Evolutionary conservation across 345 rosid species (phyloP), one percentile per base, ranked within the genome.

Genomic region (Boechera retrofracta): DNA sequence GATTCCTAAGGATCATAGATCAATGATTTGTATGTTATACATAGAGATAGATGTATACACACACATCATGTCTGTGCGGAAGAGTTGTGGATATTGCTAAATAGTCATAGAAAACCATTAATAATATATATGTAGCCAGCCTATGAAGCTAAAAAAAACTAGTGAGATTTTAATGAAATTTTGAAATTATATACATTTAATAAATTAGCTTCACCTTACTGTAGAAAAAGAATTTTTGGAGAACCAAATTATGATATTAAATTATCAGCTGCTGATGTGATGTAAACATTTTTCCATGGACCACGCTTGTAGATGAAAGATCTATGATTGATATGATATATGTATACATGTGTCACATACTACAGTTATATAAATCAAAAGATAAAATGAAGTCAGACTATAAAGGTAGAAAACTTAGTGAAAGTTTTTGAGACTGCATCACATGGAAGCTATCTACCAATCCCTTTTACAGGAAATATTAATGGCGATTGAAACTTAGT

Each of bases 281-380:
- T 73, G 75, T 79, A 68, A 79, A 73, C 66, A 73, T 67, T 61
- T 78, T 78, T 71, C 65, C 72, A 66, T 67, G 82, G 77, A 73
- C 82, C 82, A 78, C 74, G 65, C 45, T 45, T 74, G 61, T 73
- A 74, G 47, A 73, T 61, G 62, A 72, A 78, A 72, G 77, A 66
- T 72, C 81, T 78, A 78, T 72, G 77, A 72, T 52, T 78, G 81
- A 78, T 72, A 78, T 59, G 73, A 73, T 68, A 64, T 29, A 62
- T 29, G 35, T 29, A 67, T 33, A 53, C 68, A 73, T 73, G 24
- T 59, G 80, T 70, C 80, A 68, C 33, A 73, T 51, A 67, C 59
- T 67, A 72, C 66, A 67, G 57, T 51, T 52, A 67, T 51, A 72
- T 6, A 15, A 18, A 71, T 58, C 10, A 39, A 78, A 65, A 45